Conservation (phyloP, 106 monocot genomes). For the Hemerocallis citrina region DNA sequence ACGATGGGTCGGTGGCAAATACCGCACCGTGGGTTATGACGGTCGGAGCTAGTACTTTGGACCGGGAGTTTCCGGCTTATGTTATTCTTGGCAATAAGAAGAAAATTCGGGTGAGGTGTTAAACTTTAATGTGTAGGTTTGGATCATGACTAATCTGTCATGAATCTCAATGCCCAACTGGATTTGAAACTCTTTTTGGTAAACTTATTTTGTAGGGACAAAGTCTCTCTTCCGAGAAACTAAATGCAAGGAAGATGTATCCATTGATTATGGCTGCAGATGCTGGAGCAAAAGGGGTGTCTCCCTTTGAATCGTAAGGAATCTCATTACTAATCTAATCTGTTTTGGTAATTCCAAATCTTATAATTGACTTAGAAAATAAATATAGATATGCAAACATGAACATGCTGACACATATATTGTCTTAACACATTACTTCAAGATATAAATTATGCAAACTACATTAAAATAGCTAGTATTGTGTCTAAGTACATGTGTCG, state of each 20-base stretch:
- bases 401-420: too few species aligned
- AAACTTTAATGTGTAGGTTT: too few species aligned
- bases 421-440: too few species aligned
- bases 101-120: constrained; percentile 7
- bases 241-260: constrained; percentile 22
- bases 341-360: too few species aligned
- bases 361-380: too few species aligned
- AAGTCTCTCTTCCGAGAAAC: constrained; percentile 10
- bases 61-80: constrained; percentile 14
- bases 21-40: constrained; percentile 22
- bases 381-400: too few species aligned
- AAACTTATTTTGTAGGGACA: constrained; percentile 31
- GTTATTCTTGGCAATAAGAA: constrained; percentile 20
- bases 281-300: constrained; percentile 8
- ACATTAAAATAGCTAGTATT: too few species aligned
- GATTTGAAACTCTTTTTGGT: neutral
- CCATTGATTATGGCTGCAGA: constrained; percentile 23
- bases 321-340: neutral
- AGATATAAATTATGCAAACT: too few species aligned
- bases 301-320: constrained; percentile 16
- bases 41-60: constrained; percentile 22
- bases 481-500: too few species aligned
- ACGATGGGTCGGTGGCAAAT: constrained; percentile 2
- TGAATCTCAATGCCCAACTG: too few species aligned
- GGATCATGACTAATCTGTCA: too few species aligned